Conservation (phyloP, 2,329 filamentous ascomycete genomes). For the Leptosphaerulina australis region DNA sequence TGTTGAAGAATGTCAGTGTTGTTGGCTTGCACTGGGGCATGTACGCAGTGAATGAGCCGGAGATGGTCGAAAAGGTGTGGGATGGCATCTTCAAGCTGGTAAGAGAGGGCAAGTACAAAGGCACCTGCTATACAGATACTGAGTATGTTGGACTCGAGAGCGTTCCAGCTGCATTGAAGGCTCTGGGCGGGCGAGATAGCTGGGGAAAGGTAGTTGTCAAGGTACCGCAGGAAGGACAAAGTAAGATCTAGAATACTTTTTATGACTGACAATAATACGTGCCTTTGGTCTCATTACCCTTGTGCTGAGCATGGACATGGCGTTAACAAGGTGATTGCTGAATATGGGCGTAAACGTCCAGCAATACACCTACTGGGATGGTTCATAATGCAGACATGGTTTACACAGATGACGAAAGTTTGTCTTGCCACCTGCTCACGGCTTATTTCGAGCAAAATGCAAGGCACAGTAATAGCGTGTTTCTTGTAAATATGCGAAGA, state of each 20-base stretch:
- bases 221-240: constrained; percentile 65
- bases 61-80: constrained; percentile 77
- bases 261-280: too few relatives aligned
- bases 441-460: too few relatives aligned
- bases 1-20: constrained; percentile 90
- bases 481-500: too few relatives aligned
- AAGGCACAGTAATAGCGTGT: too few relatives aligned
- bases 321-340: too few relatives aligned
- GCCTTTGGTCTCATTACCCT: too few relatives aligned
- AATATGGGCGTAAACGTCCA: too few relatives aligned
- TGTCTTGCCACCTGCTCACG: too few relatives aligned
- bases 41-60: constrained; percentile 75
- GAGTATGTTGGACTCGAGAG: constrained; percentile 83
- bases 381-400: too few relatives aligned
- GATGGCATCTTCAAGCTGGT: constrained; percentile 80
- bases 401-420: too few relatives aligned
- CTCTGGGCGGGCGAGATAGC: constrained; percentile 78
- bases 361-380: too few relatives aligned
- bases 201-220: constrained; percentile 97
- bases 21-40: constrained; percentile 92
- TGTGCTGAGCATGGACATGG: too few relatives aligned
- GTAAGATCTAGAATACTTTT: constrained; percentile 39
- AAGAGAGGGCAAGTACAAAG: constrained; percentile 75
- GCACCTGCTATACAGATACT: constrained; percentile 81
- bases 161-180: constrained; percentile 75